Conservation (phyloP, 768 basidiomycete genomes). For the Leccinum truebloodii region DNA sequence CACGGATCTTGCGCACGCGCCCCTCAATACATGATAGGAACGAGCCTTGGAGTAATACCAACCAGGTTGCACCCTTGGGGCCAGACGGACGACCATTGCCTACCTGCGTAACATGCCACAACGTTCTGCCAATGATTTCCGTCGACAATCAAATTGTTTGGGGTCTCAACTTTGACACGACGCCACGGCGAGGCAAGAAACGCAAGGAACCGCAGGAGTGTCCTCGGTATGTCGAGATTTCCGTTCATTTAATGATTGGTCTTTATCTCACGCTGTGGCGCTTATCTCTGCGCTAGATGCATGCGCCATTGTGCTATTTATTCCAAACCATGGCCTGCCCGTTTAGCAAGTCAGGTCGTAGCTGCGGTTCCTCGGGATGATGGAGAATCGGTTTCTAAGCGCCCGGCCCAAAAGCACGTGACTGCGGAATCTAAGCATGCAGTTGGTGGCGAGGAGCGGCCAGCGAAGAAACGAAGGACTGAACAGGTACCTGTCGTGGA, state of each 20-base stretch:
- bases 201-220: conserved; percentile 69
- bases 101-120: conserved; percentile 67
- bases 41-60: conserved; percentile 41
- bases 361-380: conserved; percentile 49
- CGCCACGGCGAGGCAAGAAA: conserved; percentile 47
- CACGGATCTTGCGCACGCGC: conserved; percentile 52
- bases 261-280: conserved; percentile 15
- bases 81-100: conserved; percentile 69
- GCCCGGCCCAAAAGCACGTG: conserved; percentile 52
- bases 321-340: conserved; percentile 67
- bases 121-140: conserved; percentile 72
- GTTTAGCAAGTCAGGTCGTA: conserved; percentile 50
- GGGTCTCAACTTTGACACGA: conserved; percentile 58
- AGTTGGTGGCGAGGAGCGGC: conserved; percentile 42
- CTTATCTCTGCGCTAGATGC: conserved; percentile 48
- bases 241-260: conserved; percentile 24
- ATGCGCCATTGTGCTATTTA: conserved; percentile 83
- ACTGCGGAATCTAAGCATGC: conserved; percentile 58
- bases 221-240: conserved; percentile 54
- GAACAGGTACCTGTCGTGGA: conserved; percentile 34
- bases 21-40: conserved; percentile 38
- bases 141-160: conserved; percentile 76
- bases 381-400: conserved; percentile 38
- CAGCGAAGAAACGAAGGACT: conserved; percentile 52
- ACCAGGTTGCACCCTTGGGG: conserved; percentile 50